Percentiles rank a stretch among this genome's conserved stretches.
Evolutionary conservation across 768 basidiomycete genomes (phyloP).

Genomic region (Udeniomyces megalosporus): DNA sequence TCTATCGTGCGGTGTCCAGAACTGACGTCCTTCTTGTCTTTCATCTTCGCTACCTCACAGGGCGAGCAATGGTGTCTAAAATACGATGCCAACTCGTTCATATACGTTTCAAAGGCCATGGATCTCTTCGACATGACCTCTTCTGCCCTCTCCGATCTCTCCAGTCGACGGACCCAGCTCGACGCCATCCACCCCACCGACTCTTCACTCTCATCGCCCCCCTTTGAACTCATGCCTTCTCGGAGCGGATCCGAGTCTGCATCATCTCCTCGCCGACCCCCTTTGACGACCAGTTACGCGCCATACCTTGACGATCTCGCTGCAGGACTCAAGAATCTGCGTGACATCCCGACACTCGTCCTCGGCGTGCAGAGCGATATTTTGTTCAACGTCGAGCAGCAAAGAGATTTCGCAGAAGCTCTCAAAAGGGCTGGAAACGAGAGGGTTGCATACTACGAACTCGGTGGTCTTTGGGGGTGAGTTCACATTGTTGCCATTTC

Average conservation of each 20-base stretch:
- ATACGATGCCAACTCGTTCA: slow-evolving; percentile 96
- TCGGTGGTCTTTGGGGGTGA: slow-evolving; percentile 91
- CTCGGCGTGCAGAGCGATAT: slow-evolving; percentile 95
- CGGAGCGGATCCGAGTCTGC: not conserved
- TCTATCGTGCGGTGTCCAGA: not conserved
- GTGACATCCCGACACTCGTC: slow-evolving; percentile 62
- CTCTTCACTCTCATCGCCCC: slow-evolving; percentile 33
- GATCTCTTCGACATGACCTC: slow-evolving; percentile 91
- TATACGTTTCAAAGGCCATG: slow-evolving; percentile 99
- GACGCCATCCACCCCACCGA: slow-evolving; percentile 18
- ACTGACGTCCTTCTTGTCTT: not conserved
- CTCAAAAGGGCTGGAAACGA: slow-evolving; percentile 76
- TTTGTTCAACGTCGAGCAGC: slow-evolving; percentile 91
- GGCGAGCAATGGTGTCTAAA: slow-evolving; percentile 95
- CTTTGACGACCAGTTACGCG: slow-evolving; percentile 24
- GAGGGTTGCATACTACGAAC: slow-evolving; percentile 83
- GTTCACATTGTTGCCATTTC: not conserved
- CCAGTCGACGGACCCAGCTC: slow-evolving; percentile 23
- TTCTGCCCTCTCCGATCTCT: slow-evolving; percentile 52
- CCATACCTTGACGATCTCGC: slow-evolving; percentile 62
- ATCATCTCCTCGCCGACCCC: not conserved
- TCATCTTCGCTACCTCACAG: slow-evolving; percentile 29
- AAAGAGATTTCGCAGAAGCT: slow-evolving; percentile 84
- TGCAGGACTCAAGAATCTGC: slow-evolving; percentile 56
- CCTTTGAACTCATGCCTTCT: not conserved